These are phyloP conservation scores for Pseudogymnoascus sp. DNA, from an alignment of 2,329 filamentous ascomycete species.

Conservation along the genomic window DNA sequence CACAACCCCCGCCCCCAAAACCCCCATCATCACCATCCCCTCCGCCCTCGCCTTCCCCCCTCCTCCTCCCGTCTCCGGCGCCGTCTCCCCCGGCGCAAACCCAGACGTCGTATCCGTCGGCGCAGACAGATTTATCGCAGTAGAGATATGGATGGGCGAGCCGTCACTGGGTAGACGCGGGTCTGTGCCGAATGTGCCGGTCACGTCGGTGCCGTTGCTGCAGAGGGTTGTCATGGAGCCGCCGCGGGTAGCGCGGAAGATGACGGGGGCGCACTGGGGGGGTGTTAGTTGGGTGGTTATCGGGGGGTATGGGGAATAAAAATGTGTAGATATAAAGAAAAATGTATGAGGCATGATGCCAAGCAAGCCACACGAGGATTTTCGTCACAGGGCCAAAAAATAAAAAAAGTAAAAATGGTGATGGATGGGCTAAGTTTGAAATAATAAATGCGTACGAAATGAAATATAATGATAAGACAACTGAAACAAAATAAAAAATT, in stretches of 20 bases:
- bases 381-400: not conserved
- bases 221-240: constrained; percentile 5
- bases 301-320: not conserved
- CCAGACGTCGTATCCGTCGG: not conserved
- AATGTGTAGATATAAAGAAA: not conserved
- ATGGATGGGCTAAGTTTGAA: not conserved
- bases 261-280: not conserved
- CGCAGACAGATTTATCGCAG: not conserved
- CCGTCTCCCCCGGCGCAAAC: not conserved
- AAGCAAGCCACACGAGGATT: not conserved
- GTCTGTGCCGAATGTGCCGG: not conserved
- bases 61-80: not conserved
- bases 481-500: not conserved
- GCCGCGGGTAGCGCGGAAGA: constrained; percentile 2
- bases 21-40: not conserved
- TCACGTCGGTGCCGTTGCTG: not conserved
- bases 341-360: not conserved
- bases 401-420: not conserved
- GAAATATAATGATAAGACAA: not conserved
- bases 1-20: not conserved
- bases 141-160: not conserved
- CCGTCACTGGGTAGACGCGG: not conserved
- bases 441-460: not conserved
- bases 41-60: not conserved
- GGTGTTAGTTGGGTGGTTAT: not conserved